These are phyloP conservation scores for Yamadazyma laniorum DNA, from an alignment of 805 yeast genomes.

Conservation along the genomic window DNA sequence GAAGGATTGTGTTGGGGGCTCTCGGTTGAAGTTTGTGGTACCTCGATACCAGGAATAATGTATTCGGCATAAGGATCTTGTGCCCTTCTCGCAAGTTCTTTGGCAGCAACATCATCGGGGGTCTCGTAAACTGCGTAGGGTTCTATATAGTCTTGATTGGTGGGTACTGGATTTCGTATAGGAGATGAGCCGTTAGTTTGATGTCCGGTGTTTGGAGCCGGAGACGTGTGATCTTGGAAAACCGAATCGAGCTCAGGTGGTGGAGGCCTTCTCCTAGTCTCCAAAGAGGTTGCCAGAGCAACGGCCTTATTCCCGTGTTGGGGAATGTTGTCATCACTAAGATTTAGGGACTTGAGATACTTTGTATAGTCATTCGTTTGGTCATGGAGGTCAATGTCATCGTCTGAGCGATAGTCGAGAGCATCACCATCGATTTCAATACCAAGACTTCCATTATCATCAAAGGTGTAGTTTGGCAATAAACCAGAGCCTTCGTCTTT, in stretches of 20 bases:
- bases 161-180: too few species aligned
- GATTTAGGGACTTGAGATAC: conserved; percentile 20
- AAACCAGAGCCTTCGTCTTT: conserved; percentile 12
- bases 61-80: conserved; percentile 30
- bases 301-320: conserved; percentile 1
- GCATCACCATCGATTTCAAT: conserved; percentile 15
- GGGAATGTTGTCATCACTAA: conserved; percentile 12
- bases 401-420: conserved; percentile 9
- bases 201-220: background rate
- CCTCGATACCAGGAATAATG: conserved; percentile 17
- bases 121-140: conserved; percentile 27
- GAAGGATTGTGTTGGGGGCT: background rate
- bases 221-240: background rate
- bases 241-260: conserved; percentile 11
- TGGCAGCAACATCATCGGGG: conserved; percentile 16
- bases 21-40: background rate
- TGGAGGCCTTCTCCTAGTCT: conserved; percentile 10
- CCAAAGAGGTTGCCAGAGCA: background rate
- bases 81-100: conserved; percentile 6
- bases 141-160: conserved; percentile 16
- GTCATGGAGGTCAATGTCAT: background rate
- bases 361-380: conserved; percentile 22
- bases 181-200: background rate
- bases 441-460: conserved; percentile 10
- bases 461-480: conserved; percentile 23